These are phyloP conservation scores for Acer yangbiense DNA, from an alignment of 345 rosid genomes.

Conservation along the genomic window DNA sequence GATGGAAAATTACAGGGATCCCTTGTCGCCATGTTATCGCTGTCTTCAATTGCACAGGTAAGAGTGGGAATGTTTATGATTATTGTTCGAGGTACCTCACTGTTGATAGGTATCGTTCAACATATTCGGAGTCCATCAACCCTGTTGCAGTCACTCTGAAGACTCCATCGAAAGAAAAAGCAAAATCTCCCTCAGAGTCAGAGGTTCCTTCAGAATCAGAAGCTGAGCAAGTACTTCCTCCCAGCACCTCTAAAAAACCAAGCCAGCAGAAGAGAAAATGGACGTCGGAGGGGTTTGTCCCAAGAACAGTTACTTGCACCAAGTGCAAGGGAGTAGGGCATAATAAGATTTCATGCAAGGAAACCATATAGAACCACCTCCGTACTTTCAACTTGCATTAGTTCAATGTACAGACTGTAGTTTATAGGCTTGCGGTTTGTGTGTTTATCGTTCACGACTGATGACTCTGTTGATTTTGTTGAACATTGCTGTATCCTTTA, in stretches of 20 bases:
- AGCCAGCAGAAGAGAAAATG: conserved; percentile 48
- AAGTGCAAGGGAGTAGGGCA: conserved; percentile 85
- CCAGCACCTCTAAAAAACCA: conserved; percentile 43
- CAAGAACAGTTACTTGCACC: conserved; percentile 63
- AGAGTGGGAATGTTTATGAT: conserved; percentile 49
- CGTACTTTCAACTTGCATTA: not conserved
- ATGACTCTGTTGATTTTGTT: conserved; percentile 2
- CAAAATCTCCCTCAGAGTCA: conserved; percentile 29
- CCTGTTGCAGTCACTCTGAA: conserved; percentile 33
- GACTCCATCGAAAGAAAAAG: conserved; percentile 32
- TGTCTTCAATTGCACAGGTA: conserved; percentile 56
- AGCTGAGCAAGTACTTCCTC: conserved; percentile 57
- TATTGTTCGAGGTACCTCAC: conserved; percentile 67
- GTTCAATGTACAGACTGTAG: conserved; percentile 6
- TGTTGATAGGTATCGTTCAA: conserved; percentile 49
- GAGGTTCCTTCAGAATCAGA: conserved; percentile 27
- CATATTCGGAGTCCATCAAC: conserved; percentile 56
- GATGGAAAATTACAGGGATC: conserved; percentile 69
- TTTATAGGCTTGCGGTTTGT: not conserved
- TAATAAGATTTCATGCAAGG: conserved; percentile 82
- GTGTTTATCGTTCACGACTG: not conserved
- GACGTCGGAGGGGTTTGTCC: conserved; percentile 44
- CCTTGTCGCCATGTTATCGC: conserved; percentile 90
- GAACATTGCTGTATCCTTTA: not conserved
- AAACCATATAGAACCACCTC: conserved; percentile 21